Base-by-base conservation (phyloP, 1,139 yeast genomes). In the Tardiomyces digboiensis region DNA sequence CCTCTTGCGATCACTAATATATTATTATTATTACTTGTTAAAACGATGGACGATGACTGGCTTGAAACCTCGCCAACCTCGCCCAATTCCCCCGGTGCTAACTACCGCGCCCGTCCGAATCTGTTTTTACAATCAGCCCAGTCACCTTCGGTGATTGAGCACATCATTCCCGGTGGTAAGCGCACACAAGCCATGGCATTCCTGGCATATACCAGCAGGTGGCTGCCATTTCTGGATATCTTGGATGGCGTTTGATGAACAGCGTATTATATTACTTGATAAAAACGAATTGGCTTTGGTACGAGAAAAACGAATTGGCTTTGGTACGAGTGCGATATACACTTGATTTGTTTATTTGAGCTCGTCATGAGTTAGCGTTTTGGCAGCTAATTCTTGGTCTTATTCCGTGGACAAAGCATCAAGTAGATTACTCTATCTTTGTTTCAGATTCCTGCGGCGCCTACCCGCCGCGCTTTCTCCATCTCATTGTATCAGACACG, bases 21-120 rank as follows among this genome's bases (percentile, higher is more conserved):
- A n/a, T n/a, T n/a, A n/a, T n/a, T n/a, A n/a, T n/a, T n/a, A n/a
- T n/a, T n/a, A n/a, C n/a, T n/a, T n/a, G n/a, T n/a, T n/a, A n/a
- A n/a, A n/a, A n/a, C n/a, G n/a, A 50, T 51, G 50, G 60, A 57
- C 18, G 59, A 56, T 36, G 60, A 55, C 46, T 56, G 60, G 60
- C 47, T 57, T 16, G 60, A 57, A 33, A 49, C 49, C 23, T 22
- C 21, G 40, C 38, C 42, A 37, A 21, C 40, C 2, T 21, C 14
- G 39, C 18, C 38, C 14, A 14, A 13, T 12, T 7, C 20, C 16
- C 5, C 23, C 16, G 20, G 40, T 36, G 10, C 12, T 13, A 29
- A 18, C 18, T 7, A 12, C 36, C 20, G 21, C 36, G 23, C 29
- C 7, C 33, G 33, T n/a, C 33, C 33, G 5, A 26, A 16, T 8